Conservation (phyloP, 2,329 filamentous ascomycete genomes). For the Lachnellula arida region DNA sequence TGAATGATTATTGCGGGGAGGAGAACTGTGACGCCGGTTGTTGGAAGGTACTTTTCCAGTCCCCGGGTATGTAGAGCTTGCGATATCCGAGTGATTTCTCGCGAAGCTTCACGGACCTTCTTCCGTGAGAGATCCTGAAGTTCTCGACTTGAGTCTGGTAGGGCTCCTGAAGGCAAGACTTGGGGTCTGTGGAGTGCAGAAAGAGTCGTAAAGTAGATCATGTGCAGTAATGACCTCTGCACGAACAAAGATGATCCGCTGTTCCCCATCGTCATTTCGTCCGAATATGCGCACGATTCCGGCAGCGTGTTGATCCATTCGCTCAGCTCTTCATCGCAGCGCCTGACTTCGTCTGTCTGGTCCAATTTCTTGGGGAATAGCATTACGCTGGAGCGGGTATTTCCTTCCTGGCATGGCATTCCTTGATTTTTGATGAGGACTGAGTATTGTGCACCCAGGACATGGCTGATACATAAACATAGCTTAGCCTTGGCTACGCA, state of each 20-base stretch:
- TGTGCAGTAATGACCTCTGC: constrained; percentile 82
- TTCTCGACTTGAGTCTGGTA: constrained; percentile 54
- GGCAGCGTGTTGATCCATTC: constrained; percentile 73
- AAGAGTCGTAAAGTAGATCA: constrained; percentile 89
- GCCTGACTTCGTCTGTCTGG: constrained; percentile 71
- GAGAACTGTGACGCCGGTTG: constrained; percentile 85
- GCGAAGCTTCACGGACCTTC: constrained; percentile 78
- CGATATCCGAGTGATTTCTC: constrained; percentile 80
- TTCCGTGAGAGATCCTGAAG: constrained; percentile 77
- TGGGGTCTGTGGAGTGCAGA: constrained; percentile 89
- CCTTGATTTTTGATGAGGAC: constrained; percentile 81
- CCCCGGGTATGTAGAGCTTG: constrained; percentile 67
- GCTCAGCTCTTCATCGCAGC: constrained; percentile 74
- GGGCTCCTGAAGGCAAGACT: constrained; percentile 64
- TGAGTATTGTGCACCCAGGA: constrained; percentile 87
- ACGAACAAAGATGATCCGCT: constrained; percentile 57
- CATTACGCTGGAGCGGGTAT: constrained; percentile 72
- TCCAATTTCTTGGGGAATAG: constrained; percentile 83
- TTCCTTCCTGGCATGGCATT: constrained; percentile 69
- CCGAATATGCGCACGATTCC: constrained; percentile 64
- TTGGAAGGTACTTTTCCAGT: constrained; percentile 77
- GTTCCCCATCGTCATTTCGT: constrained; percentile 49
- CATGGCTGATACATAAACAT: constrained; percentile 82
- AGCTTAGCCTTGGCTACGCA: constrained; percentile 90
- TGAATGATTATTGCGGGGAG: constrained; percentile 93